Evolutionary conservation across 2,329 filamentous ascomycete species (phyloP).

Genomic region (Pseudogymnoascus sp.): DNA sequence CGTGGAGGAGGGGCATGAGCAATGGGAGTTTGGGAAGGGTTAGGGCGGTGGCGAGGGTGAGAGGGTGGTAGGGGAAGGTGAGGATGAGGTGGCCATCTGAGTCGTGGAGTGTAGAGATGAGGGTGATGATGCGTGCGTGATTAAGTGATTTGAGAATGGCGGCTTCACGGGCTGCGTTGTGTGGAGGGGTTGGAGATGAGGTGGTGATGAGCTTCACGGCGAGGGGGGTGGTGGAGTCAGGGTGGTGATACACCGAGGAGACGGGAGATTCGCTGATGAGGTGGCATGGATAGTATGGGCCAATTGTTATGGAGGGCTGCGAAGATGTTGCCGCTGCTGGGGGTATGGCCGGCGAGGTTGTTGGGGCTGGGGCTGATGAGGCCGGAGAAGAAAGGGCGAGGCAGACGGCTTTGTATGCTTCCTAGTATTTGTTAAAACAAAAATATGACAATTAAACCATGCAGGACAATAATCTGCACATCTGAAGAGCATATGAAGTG

Average conservation of each 20-base stretch:
- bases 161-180: conserved; percentile 73
- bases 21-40: conserved; percentile 32
- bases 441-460: neutral
- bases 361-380: conserved; percentile 26
- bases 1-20: conserved; percentile 42
- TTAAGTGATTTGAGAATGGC: conserved; percentile 58
- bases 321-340: conserved; percentile 20
- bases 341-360: conserved; percentile 13
- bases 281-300: conserved; percentile 44
- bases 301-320: conserved; percentile 40
- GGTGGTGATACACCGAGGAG: conserved; percentile 71
- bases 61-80: conserved; percentile 75
- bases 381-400: conserved; percentile 31
- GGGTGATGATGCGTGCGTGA: conserved; percentile 52
- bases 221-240: conserved; percentile 36
- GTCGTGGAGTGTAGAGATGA: conserved; percentile 68
- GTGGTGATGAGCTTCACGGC: conserved; percentile 84
- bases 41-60: conserved; percentile 60
- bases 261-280: conserved; percentile 63
- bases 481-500: neutral
- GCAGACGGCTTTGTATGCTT: conserved; percentile 48
- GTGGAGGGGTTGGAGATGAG: conserved; percentile 60
- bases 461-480: neutral
- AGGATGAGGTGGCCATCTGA: conserved; percentile 65
- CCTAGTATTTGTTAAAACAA: conserved; percentile 35